Evolutionary conservation across 163 green algal species (phyloP), one percentile per base, ranked within the genome.

Genomic region (Coccomyxa subellipsoidea): DNA sequence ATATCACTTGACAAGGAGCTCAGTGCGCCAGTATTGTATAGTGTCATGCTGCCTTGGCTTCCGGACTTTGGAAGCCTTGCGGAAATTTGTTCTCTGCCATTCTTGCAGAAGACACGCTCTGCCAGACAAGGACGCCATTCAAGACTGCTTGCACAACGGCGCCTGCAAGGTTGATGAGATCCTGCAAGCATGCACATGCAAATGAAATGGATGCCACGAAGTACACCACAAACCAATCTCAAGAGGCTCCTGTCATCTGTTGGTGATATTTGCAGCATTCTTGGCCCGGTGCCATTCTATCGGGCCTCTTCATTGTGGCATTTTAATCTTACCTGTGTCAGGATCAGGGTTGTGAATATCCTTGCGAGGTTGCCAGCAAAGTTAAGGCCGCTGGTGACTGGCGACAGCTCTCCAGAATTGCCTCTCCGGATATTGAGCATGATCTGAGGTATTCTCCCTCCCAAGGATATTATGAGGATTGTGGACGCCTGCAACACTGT

Each of bases 401-500:
- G 71, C n/a, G 88, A 93, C 69, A 97, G 88, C 89, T 97, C 87
- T 0, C 94, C 94, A 23, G 90, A 88, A 81, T 95, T 88, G 59
- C 94, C 94, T 1, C 91, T 83, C 77, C 81, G 73, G 25, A 90
- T 32, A 85, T 97, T 97, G 36, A 97, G 86, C 71, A 90, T 69
- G 77, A 97, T 96, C 82, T 97, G 93, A 1, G 93, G 93, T 31
- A 97, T n/a, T 15, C 92, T 78, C 7, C 86, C 90, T 21, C 88
- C 88, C n/a, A 96, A 54, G 0, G 86, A 87, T 79, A 95, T 86
- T 10, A 93, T 86, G 12, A 81, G 31, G 12, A 92, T 86, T 38
- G 82, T 93, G 81, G 83, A 88, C 31, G 76, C 77, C 69, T 85
- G 82, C 76, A 85, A 36, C 4, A 53, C 83, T 86, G 83, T 53